Base-by-base conservation (phyloP, 2,329 filamentous ascomycete species). In the Fusarium sacchari region DNA sequence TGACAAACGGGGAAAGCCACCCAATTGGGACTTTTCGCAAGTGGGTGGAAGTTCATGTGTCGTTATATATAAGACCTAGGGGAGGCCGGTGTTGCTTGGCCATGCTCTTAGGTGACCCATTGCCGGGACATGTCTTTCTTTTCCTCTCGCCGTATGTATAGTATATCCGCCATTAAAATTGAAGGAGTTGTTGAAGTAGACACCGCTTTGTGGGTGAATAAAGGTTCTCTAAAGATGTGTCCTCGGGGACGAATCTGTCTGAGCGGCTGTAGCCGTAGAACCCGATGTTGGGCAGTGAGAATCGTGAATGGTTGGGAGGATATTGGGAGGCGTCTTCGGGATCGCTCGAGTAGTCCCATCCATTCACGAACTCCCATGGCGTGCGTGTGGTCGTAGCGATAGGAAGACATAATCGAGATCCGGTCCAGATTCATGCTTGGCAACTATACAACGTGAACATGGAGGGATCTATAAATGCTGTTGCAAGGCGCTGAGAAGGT, bases 191-290 rank as follows among this genome's bases (percentile, higher is more conserved):
- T 46, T 28, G 12, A 46, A 22, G 18, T 22, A 46, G 8, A 22
- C 0, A 7, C 3, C 1, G 0, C 18, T 5, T 1, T 46, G 13
- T 22, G 6, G 3, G 26, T 28, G 44, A 15, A 11, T 3, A 28
- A 46, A 13, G 40, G 24, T 28, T 20, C 43, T 20, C 43, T 12
- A 5, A 46, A 22, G 8, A 28, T 22, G 26, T 46, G 44, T 46
- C 26, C 9, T 20, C 26, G 6, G 18, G 13, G 4, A 15, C 18
- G 13, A 46, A 15, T 22, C 44, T 22, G 18, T 46, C 44, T 18
- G 12, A 14, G 43, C 11, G 24, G 7, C 42, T 44, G 42, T 14
- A 26, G 6, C 24, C 24, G 5, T 44, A 44, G 5, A 26, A 44
- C 4, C 42, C 11, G 12, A 44, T 26, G 12, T 44, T 44, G 7